Evolutionary conservation across 176 grass and related monocot species (phyloP).

Genomic region (Panicum miliaceum): DNA sequence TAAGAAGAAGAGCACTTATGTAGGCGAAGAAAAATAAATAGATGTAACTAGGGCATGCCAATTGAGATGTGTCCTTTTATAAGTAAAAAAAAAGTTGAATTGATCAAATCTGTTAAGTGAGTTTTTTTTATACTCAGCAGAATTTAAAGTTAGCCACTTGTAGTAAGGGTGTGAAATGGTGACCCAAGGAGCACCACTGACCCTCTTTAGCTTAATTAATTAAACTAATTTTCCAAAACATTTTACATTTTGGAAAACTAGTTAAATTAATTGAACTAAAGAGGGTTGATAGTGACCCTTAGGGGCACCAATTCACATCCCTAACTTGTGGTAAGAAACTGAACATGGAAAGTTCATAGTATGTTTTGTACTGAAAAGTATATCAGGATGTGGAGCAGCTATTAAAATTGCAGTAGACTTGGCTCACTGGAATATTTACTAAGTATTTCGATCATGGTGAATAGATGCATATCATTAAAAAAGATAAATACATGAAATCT

Average conservation of each 20-base stretch:
- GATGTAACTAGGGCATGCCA: not conserved
- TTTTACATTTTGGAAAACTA: not conserved
- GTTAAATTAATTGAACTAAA: not conserved
- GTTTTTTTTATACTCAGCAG: not conserved
- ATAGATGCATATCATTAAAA: not conserved
- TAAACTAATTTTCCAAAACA: not conserved
- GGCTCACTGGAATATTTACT: not conserved
- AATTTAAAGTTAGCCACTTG: slow-evolving; percentile 3
- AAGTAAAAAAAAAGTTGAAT: not conserved
- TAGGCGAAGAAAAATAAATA: slow-evolving; percentile 19
- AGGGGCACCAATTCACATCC: too few relatives aligned
- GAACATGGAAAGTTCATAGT: slow-evolving; percentile 6
- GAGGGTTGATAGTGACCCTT: not conserved
- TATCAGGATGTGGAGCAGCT: not conserved
- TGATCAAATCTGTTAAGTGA: slow-evolving; percentile 19
- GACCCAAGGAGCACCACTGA: too few relatives aligned
- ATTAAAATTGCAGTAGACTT: slow-evolving; percentile 18
- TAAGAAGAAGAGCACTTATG: slow-evolving; percentile 30
- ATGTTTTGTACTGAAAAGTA: not conserved
- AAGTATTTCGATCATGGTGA: slow-evolving; percentile 11
- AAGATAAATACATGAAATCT: not conserved
- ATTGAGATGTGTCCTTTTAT: not conserved
- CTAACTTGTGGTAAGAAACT: not conserved
- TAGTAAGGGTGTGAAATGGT: not conserved
- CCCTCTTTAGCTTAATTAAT: too few relatives aligned